Conservation (phyloP, 768 basidiomycete genomes). For the Rhodotorula diobovata region DNA sequence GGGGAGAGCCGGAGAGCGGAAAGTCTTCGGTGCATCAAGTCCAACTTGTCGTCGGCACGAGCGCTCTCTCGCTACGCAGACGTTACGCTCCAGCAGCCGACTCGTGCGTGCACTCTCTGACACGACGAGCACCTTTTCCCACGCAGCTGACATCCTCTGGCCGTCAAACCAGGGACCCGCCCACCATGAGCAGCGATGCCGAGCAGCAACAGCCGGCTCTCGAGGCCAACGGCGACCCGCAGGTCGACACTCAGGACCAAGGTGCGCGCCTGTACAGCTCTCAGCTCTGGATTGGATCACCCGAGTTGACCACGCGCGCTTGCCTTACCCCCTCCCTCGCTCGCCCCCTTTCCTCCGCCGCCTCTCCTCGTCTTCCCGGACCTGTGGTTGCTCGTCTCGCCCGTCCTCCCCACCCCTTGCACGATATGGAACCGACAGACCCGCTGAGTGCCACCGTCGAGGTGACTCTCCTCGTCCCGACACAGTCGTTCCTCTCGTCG, state of each 20-base stretch:
- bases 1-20: too few species aligned
- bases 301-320: not conserved
- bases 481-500: slow-evolving; percentile 24
- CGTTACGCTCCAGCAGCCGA: too few species aligned
- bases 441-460: slow-evolving; percentile 15
- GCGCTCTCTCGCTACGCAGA: too few species aligned
- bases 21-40: too few species aligned
- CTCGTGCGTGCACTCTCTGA: not conserved
- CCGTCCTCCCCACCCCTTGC: not conserved
- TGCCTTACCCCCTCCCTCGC: not conserved
- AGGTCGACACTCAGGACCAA: not conserved
- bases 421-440: not conserved
- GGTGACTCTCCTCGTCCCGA: slow-evolving; percentile 36
- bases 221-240: not conserved
- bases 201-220: not conserved
- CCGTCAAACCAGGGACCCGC: not conserved
- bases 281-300: too few species aligned
- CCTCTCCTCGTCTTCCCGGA: too few species aligned
- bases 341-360: not conserved
- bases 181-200: not conserved
- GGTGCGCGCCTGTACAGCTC: not conserved
- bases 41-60: too few species aligned
- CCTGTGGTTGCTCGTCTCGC: not conserved
- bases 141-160: not conserved
- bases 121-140: not conserved